Conservation (phyloP, 176 grass and related monocot genomes). For the maize (Zea mays) region DNA sequence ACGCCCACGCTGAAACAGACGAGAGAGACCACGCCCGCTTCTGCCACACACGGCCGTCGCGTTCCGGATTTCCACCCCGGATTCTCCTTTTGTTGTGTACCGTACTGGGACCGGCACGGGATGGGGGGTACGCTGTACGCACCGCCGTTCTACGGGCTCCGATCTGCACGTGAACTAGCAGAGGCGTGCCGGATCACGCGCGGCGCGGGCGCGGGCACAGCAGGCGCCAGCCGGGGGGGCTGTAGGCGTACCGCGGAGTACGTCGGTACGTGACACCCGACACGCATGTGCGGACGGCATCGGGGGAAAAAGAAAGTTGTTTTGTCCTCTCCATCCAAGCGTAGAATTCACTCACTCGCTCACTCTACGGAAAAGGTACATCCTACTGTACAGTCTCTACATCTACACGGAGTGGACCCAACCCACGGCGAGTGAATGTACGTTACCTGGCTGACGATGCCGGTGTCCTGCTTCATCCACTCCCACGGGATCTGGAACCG, state of each 20-base stretch:
- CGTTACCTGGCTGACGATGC: slow-evolving; percentile 74
- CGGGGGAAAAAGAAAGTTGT: not conserved
- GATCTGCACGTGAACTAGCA: slow-evolving; percentile 31
- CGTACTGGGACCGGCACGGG: not conserved
- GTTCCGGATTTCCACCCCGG: not conserved
- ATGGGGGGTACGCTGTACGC: not conserved
- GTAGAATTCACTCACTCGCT: not conserved
- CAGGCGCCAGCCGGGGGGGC: too few relatives aligned
- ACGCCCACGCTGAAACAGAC: not conserved
- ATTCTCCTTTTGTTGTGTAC: not conserved
- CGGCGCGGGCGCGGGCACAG: not conserved
- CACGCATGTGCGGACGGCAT: slow-evolving; percentile 19
- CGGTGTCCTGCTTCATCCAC: slow-evolving; percentile 84
- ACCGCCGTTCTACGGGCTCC: not conserved
- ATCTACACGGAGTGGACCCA: not conserved
- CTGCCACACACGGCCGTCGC: not conserved
- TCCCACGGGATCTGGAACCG: slow-evolving; percentile 84
- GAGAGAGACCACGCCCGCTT: not conserved
- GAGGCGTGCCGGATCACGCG: slow-evolving; percentile 8
- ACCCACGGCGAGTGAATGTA: not conserved
- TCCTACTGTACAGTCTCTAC: not conserved
- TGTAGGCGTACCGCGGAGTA: not conserved
- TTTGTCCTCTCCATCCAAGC: not conserved
- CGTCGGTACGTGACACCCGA: not conserved
- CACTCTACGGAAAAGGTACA: too few relatives aligned